Percentiles rank a stretch among this genome's conserved stretches.
Evolutionary conservation across 2,329 filamentous ascomycete genomes (phyloP).

Genomic region (Apiospora rasikravindrae): DNA sequence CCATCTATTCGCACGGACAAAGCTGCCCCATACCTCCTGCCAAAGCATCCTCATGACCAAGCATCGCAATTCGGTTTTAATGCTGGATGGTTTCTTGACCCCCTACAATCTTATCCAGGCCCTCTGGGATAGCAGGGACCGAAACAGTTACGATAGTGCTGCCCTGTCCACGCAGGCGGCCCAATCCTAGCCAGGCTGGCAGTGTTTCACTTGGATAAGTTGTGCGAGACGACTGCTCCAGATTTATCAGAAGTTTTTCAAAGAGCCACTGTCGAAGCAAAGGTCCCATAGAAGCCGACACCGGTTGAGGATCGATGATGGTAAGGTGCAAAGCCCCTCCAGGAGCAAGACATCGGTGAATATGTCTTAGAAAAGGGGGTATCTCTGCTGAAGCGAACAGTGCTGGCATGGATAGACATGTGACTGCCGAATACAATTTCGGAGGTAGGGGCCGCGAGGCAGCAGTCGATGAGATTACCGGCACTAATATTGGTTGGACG

Average conservation of each 20-base stretch:
- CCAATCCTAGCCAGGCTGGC: slow-evolving; percentile 63
- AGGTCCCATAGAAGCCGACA: slow-evolving; percentile 60
- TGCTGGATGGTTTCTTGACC: slow-evolving; percentile 37
- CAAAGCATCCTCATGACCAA: slow-evolving; percentile 62
- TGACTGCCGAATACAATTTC: slow-evolving; percentile 53
- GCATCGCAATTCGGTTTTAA: slow-evolving; percentile 55
- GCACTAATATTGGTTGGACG: slow-evolving; percentile 39
- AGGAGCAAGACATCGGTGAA: slow-evolving; percentile 59
- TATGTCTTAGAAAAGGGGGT: slow-evolving; percentile 59
- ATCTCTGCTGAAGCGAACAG: slow-evolving; percentile 62
- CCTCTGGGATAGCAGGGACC: slow-evolving; percentile 51
- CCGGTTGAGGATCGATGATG: slow-evolving; percentile 67
- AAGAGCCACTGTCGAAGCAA: slow-evolving; percentile 66
- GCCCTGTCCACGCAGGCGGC: slow-evolving; percentile 53
- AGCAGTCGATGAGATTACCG: slow-evolving; percentile 38
- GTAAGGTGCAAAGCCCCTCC: slow-evolving; percentile 63
- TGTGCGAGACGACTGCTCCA: slow-evolving; percentile 64
- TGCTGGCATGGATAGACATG: slow-evolving; percentile 61
- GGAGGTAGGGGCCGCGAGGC: slow-evolving; percentile 44
- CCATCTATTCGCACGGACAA: slow-evolving; percentile 56
- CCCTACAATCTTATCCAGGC: slow-evolving; percentile 25
- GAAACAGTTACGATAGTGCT: slow-evolving; percentile 54
- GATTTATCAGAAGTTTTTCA: slow-evolving; percentile 61
- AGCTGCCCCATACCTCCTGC: slow-evolving; percentile 64
- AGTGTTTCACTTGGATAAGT: slow-evolving; percentile 63